A percentile compares a stretch with the other conserved stretches of the same genome.
Evolutionary conservation across 805 yeast species (phyloP).

Genomic region (Wickerhamiella occidentalis): DNA sequence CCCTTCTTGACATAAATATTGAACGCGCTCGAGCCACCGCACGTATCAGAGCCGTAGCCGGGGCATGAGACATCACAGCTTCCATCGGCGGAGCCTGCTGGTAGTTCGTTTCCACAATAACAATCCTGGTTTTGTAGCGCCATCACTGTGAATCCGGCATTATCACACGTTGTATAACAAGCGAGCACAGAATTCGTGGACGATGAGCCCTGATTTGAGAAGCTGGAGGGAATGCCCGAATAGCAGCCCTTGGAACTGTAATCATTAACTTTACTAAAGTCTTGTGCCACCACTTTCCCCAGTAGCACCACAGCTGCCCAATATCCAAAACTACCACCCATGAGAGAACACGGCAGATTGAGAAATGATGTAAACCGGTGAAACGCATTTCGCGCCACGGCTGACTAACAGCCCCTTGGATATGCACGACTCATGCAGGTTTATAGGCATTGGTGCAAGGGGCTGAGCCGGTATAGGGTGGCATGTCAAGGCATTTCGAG

Average conservation of each 20-base stretch:
- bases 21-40: slow-evolving; percentile 48
- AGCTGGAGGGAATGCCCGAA: slow-evolving; percentile 28
- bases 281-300: slow-evolving; percentile 5
- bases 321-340: neutral
- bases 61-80: slow-evolving; percentile 39
- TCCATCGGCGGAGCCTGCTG: slow-evolving; percentile 23
- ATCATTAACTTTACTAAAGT: neutral
- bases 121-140: slow-evolving; percentile 45
- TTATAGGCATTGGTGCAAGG: neutral
- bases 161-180: slow-evolving; percentile 34
- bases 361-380: slow-evolving; percentile 4
- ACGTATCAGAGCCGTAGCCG: slow-evolving; percentile 50
- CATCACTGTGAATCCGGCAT: slow-evolving; percentile 32
- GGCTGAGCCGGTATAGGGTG: too few relatives aligned
- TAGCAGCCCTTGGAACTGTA: slow-evolving; percentile 31
- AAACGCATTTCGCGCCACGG: slow-evolving; percentile 8
- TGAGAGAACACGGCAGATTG: neutral
- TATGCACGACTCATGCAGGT: neutral
- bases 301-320: slow-evolving; percentile 3
- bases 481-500: too few relatives aligned
- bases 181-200: slow-evolving; percentile 47
- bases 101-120: slow-evolving; percentile 48
- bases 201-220: slow-evolving; percentile 36
- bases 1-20: slow-evolving; percentile 23
- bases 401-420: neutral